A percentile compares a stretch with the other conserved stretches of the same genome.
These are phyloP conservation scores for Clavariopsis aquatica DNA, from an alignment of 495 filamentous ascomycete genomes.

Conservation along the genomic window DNA sequence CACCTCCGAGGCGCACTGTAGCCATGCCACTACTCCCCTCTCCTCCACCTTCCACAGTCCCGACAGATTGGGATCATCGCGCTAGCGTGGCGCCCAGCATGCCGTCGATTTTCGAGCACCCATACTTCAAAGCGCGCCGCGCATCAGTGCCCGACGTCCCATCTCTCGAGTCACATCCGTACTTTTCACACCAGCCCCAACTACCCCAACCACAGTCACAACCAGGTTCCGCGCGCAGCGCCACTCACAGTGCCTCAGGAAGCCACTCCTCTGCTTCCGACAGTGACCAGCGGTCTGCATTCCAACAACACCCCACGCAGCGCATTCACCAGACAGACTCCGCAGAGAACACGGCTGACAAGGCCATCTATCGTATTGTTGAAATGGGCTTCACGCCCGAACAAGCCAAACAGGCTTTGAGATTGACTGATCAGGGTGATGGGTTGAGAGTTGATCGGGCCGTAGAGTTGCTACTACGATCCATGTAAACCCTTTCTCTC, in stretches of 20 bases:
- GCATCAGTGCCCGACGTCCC: slow-evolving; percentile 16
- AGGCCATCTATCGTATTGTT: slow-evolving; percentile 46
- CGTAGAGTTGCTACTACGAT: slow-evolving; percentile 44
- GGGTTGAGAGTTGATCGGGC: slow-evolving; percentile 48
- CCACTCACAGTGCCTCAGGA: background rate
- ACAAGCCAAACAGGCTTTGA: slow-evolving; percentile 44
- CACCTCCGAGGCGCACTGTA: slow-evolving; percentile 18
- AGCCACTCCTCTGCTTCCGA: slow-evolving; percentile 4
- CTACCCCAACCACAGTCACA: background rate
- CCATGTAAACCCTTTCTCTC: background rate
- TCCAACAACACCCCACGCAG: slow-evolving; percentile 34
- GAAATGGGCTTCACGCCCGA: slow-evolving; percentile 49
- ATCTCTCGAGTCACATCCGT: slow-evolving; percentile 16
- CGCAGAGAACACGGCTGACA: slow-evolving; percentile 42
- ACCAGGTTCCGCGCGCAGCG: background rate
- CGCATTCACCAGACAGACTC: slow-evolving; percentile 18
- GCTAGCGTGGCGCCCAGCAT: slow-evolving; percentile 26
- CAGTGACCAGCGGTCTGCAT: slow-evolving; percentile 24
- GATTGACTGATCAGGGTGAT: slow-evolving; percentile 46
- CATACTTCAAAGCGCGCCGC: slow-evolving; percentile 8
- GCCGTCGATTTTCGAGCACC: slow-evolving; percentile 31
- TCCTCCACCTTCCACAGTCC: slow-evolving; percentile 26
- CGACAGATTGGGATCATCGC: slow-evolving; percentile 18
- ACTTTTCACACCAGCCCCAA: slow-evolving; percentile 7
- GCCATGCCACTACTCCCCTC: slow-evolving; percentile 27